Base-by-base conservation (phyloP, 305 asterid species). In the Fraxinus dipetala region DNA sequence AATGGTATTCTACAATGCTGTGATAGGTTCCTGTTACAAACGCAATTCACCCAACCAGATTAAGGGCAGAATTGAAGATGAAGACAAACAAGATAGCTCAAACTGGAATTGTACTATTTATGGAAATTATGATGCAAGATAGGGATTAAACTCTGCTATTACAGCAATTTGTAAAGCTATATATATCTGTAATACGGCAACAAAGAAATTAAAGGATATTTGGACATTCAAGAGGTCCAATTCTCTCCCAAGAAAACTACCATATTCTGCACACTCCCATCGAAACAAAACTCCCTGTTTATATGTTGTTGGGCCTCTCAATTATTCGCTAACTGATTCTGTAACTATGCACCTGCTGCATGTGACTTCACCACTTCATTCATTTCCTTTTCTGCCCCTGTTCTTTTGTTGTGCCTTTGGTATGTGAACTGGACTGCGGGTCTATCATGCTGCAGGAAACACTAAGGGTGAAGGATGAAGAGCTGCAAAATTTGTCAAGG, bases 381-480 rank as follows among this genome's bases (percentile, higher is more conserved):
- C 54, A 43, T 43, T 43, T 43, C 54, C 54, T 43, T 11, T 43
- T 10, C 54, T 40, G 56, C 56, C 56, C 56, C 56, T 45, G 56
- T 45, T 45, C 56, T 45, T 45, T 45, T 45, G 56, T 45, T 13
- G 56, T 18, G 18, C 18, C 56, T 45, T 45, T 45, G 56, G 56
- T 45, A 45, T 45, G 18, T 45, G 56, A 45, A 45, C n/a, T 45
- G 54, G 56, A 45, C n/a, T 45, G 56, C 18, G 56, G 56, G 56
- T 45, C 56, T 45, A 45, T 45, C 56, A 82, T 85, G 74, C 85
- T 88, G 85, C 87, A 94, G 98, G 99, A 96, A 88, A 96, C 99
- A 28, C 89, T 96, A 85, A 86, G 93, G 88, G 99, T 96, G 85
- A 96, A 96, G 92, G 99, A 96, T 83, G 99, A 96, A 89, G 99